Evolutionary conservation across 2,329 filamentous ascomycete genomes (phyloP), one percentile per base, ranked within the genome.

Genomic region (Fusarium falciforme): DNA sequence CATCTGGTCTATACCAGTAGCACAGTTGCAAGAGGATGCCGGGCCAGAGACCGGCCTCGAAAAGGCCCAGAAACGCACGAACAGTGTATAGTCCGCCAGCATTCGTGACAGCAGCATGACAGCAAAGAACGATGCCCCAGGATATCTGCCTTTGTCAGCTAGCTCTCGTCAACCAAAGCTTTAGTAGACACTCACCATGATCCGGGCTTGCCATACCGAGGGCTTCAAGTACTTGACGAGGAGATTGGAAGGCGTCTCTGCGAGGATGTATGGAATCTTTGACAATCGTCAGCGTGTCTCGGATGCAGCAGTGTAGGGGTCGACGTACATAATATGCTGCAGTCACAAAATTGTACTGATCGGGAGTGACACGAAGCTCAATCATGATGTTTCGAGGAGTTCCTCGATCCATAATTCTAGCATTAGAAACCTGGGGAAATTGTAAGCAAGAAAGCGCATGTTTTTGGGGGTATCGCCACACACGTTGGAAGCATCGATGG

Each of bases 1-100:
- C 85, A 62, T 87, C 85, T 0, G 84, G 83, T 6, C 85, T 79
- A 66, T 87, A 87, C 85, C 85, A 87, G 67, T 86, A 86, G 2
- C 81, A 83, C 78, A 86, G 80, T 66, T 86, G 85, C 6, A 86
- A 64, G 17, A 85, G 80, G 11, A 86, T 79, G 0, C 84, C 84
- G 2, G 84, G 84, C 61, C 84, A 85, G 77, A 84, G 80, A 11
- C 83, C 83, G 3, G 83, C 82, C 62, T 85, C 83, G 20, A 72
- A 69, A 31, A 68, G 36, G 17, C 66, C 66, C 1, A 68, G 55
- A 9, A 68, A 54, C 12, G 54, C 55, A n/a, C 58, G 60, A 38
- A 60, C 27, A 17, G 33, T 38, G 22, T 58, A 58, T 10, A 58
- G 6, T 6, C 55, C 55, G 1, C 55, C 33, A 27, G 33, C 22